Base-by-base conservation (phyloP, 257 asterid species). In the Solanum infundibuliforme region DNA sequence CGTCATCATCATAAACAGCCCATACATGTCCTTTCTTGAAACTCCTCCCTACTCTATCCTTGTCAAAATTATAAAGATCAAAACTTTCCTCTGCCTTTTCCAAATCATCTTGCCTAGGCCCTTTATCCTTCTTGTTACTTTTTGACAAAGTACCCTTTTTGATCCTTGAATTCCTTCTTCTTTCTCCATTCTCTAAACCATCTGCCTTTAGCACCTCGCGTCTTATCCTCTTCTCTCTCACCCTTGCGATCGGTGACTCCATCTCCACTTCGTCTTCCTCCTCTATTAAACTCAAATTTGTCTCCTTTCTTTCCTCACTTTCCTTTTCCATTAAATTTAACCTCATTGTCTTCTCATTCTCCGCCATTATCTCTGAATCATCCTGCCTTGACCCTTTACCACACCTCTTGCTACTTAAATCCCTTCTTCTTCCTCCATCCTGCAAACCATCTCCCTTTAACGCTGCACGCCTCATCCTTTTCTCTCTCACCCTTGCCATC, bases 11-110 rank as follows among this genome's bases (percentile, higher is more conserved):
- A 72, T 95, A 97, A 62, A 93, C 87, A 35, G 98, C 99, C 98
- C 98, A 97, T 41, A 97, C 95, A 87, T 97, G 99, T 41, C 98
- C 98, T 92, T 91, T 93, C 95, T 92, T 94, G 71, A 95, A 94
- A 90, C 93, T 93, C 90, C 91, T 95, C 89, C 69, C 98, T 36
- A 34, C 90, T 91, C 98, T 94, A 86, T 93, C 98, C 93, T 89
- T 89, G 88, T 91, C 96, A 65, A 96, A 96, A 90, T 96, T 95
- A 87, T 94, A 92, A 86, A 94, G 95, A 87, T 92, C 94, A 12
- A 94, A 93, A 91, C 91, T 93, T 86, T 93, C 94, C 83, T 89
- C 92, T 1, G 92, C 89, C 91, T 93, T 88, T 90, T 93, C 96
- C 90, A 92, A 60, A 86, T 69, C 89, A 83, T 86, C 91, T 34